A percentile compares a stretch with the other conserved stretches of the same genome.
Conservation (phyloP, 176 grass and related monocot genomes). For the Carex littledalei region DNA sequence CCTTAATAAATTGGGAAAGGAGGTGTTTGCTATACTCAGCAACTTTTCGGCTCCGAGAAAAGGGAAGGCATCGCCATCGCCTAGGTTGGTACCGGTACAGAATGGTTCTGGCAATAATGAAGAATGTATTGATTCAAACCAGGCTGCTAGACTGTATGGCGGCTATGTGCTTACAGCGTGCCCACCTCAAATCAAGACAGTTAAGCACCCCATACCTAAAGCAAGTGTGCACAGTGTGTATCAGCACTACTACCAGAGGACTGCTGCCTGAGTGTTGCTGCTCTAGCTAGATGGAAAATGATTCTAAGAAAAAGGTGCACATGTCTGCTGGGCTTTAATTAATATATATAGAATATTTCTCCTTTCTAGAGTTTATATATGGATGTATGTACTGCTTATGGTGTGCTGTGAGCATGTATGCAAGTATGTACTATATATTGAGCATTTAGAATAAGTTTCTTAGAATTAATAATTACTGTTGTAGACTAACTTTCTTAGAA, state of each 20-base stretch:
- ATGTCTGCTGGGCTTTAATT: neutral
- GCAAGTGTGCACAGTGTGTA: neutral
- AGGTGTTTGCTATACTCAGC: neutral
- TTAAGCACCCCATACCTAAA: neutral
- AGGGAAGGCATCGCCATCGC: neutral
- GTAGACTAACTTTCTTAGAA: neutral
- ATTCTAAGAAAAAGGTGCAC: neutral
- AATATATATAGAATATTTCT: neutral
- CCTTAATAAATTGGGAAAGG: neutral
- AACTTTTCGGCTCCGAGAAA: neutral
- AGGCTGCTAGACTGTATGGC: neutral
- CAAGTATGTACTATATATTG: neutral
- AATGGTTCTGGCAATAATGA: neutral
- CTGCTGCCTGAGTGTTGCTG: neutral
- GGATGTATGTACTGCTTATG: neutral
- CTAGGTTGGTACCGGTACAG: neutral
- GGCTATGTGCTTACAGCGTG: neutral
- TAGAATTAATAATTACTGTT: neutral
- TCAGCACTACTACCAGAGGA: neutral
- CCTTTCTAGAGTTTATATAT: neutral
- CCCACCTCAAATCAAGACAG: neutral
- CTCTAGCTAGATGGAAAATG: neutral
- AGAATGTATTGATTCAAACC: neutral
- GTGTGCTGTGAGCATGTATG: neutral
- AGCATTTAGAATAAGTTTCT: neutral